Evolutionary conservation across 805 yeast species (phyloP).

Genomic region (Torulaspora delbrueckii): DNA sequence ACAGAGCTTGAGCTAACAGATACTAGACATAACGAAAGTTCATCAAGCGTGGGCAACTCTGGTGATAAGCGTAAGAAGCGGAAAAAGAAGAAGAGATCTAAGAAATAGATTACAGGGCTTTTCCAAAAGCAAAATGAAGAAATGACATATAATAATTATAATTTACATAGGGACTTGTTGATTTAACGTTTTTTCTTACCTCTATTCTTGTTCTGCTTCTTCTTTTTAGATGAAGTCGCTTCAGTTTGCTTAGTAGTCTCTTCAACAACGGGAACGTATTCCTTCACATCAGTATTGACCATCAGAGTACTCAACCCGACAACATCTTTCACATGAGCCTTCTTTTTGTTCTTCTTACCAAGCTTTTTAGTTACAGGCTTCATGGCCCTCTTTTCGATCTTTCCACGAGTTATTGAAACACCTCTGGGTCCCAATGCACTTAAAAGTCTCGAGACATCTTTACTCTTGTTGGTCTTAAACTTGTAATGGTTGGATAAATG

Average conservation of each 20-base stretch:
- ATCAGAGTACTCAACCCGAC: conserved; percentile 27
- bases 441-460: conserved; percentile 69
- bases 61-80: conserved; percentile 13
- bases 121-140: background rate
- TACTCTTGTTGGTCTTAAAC: conserved; percentile 54
- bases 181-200: conserved; percentile 26
- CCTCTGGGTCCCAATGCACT: conserved; percentile 71
- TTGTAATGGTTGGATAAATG: conserved; percentile 56
- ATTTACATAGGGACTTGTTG: conserved; percentile 5
- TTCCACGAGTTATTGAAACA: conserved; percentile 36
- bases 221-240: conserved; percentile 14
- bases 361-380: conserved; percentile 8
- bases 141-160: conserved; percentile 6
- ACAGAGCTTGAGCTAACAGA: background rate
- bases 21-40: background rate
- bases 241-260: conserved; percentile 7
- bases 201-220: conserved; percentile 27
- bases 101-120: conserved; percentile 1
- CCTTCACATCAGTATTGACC: conserved; percentile 29
- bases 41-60: background rate
- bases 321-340: conserved; percentile 18
- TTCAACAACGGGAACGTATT: conserved; percentile 20
- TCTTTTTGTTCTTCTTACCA: conserved; percentile 8
- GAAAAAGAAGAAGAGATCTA: conserved; percentile 16
- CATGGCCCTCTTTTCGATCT: conserved; percentile 20